Base-by-base conservation (phyloP, 2,329 filamentous ascomycete species). In the Rhinocladiella mackenziei region DNA sequence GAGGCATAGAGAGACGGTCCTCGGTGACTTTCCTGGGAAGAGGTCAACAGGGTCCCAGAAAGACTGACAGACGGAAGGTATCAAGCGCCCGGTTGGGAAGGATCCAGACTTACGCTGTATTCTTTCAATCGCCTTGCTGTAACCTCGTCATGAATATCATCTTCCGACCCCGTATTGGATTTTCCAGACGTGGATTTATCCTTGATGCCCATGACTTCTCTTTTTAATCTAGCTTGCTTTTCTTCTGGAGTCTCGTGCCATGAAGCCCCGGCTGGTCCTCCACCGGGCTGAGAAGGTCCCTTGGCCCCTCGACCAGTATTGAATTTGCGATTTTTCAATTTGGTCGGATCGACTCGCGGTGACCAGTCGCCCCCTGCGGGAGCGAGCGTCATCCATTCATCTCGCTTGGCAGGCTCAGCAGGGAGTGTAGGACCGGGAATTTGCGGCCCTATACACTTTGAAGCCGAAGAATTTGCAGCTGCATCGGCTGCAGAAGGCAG, bases 191-290 rank as follows among this genome's bases (percentile, higher is more conserved):
- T 18, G 32, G 37, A 15, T 17, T 41, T 22, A 14, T 65, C 60
- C 46, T 64, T 68, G 2, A 89, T 78, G 0, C 89, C 89, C 56
- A 96, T 76, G 8, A 94, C 84, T 40, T 92, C 80, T 62, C 94
- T 81, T 56, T 84, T 82, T 15, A 96, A 67, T 28, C 88, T 76
- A 64, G 84, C 82, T 45, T 86, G 79, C 64, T 94, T 94, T 66
- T 96, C 78, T 62, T 91, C 86, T 0, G 88, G 86, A 6, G 88
- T 95, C 65, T 97, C 91, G 1, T 87, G 89, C 91, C 91, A 97
- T 31, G 91, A 80, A 15, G 79, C 80, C 59, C 78, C 76, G 33
- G 67, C 63, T 9, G 62, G 67, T 13, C 64, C 63, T 3, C 62
- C 65, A 7, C 58, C 57, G n/a, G 61, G 61, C 3, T 65, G 65